Conservation (phyloP, 345 rosid species). For the Theobroma cacao region DNA sequence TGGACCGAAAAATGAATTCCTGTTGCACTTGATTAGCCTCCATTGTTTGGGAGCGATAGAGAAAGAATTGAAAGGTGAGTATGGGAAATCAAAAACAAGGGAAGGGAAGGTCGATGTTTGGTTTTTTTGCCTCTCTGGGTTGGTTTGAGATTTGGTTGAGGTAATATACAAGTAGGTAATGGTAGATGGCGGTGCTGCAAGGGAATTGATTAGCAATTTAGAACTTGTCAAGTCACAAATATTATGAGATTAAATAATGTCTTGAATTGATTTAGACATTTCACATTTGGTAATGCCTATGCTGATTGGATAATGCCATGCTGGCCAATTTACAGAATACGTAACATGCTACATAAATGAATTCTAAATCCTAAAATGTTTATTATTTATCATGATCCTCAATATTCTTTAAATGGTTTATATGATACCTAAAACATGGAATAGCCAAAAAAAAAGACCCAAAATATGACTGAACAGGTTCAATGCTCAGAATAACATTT, state of each 20-base stretch:
- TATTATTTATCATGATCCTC: not conserved
- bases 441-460: no score
- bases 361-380: not conserved
- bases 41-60: slow-evolving; percentile 20
- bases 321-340: not conserved
- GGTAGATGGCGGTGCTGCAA: slow-evolving; percentile 29
- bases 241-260: no score
- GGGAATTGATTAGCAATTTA: slow-evolving; percentile 7
- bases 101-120: slow-evolving; percentile 27
- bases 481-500: not conserved
- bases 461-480: not conserved
- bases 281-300: no score
- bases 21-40: slow-evolving; percentile 23
- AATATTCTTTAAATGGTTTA: not conserved
- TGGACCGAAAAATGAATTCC: slow-evolving; percentile 58
- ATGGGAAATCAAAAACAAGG: not conserved
- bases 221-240: not conserved
- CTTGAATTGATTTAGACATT: not conserved
- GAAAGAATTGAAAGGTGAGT: not conserved
- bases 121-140: slow-evolving; percentile 24
- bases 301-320: not conserved
- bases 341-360: not conserved
- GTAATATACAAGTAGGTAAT: slow-evolving; percentile 40
- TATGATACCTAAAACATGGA: not conserved
- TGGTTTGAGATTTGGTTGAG: slow-evolving; percentile 30